Conservation (phyloP, 176 grass and related monocot species). For the Saccharum officinarum region DNA sequence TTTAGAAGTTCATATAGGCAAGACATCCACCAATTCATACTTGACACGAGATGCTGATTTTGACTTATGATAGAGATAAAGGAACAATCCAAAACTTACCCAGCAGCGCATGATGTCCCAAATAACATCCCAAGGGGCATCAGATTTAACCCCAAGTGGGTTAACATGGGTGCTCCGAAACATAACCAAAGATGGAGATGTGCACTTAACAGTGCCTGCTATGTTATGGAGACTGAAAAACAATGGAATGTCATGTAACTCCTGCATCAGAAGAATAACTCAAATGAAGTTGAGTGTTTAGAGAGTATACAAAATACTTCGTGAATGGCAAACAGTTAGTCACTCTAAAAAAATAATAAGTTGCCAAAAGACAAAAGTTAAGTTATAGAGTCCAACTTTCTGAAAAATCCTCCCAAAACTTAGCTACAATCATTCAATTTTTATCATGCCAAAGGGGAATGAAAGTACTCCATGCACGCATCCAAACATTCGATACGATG, state of each 20-base stretch:
- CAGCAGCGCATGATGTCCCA: conserved; percentile 99
- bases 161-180: conserved; percentile 78
- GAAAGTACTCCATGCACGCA: neutral
- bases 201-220: conserved; percentile 85
- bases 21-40: neutral
- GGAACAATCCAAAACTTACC: conserved; percentile 48
- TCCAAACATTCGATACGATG: too few relatives aligned
- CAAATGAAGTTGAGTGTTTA: neutral
- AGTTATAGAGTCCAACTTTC: conserved; percentile 13
- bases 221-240: conserved; percentile 95
- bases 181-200: conserved; percentile 72
- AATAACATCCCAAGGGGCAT: conserved; percentile 95
- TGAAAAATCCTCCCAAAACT: neutral
- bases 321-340: conserved; percentile 4
- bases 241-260: conserved; percentile 75
- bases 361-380: conserved; percentile 12
- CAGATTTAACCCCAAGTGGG: conserved; percentile 82
- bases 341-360: neutral
- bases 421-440: neutral
- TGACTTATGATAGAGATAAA: too few relatives aligned
- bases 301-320: conserved; percentile 15
- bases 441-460: conserved; percentile 13
- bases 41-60: neutral
- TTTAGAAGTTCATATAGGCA: neutral
- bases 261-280: conserved; percentile 62